Base-by-base conservation (phyloP, 2,329 filamentous ascomycete genomes). In the Fusarium sp. region DNA sequence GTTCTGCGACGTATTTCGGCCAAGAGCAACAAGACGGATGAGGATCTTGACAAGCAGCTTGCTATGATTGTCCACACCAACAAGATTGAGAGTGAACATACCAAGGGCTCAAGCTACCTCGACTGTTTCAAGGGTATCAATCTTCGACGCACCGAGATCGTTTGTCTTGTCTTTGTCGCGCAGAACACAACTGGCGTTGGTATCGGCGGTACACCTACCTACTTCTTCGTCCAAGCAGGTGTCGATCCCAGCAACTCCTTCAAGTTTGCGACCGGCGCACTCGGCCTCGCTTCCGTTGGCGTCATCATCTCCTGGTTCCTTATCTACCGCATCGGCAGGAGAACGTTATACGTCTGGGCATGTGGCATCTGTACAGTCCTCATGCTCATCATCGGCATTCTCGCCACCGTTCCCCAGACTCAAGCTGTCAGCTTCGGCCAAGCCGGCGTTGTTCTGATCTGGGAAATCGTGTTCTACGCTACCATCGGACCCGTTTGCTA, bases 1-100 rank as follows among this genome's bases (percentile, higher is more conserved):
- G 78, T 80, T 2, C 61, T 83, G 11, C 22, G 69, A 22, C 70
- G 81, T 2, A 78, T 83, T 1, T 78, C 81, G 0, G 85, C 89
- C 51, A 69, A 55, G 47, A 54, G 56, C 9, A 42, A 18, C 0
- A 69, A 69, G 20, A 44, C 65, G 0, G 64, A 89, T 90, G 69
- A 90, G 65, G 49, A 78, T 80, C 66, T 70, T 13, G 42, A 74
- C 2, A 80, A 81, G 33, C 79, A 82, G 41, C 81, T 86, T 71
- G 78, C 83, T 59, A 95, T 96, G 92, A 97, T 97, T 89, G 89
- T 93, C 10, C 81, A 85, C 51, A 86, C 85, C 5, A 81, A 84
- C 64, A 80, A 84, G 63, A 77, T 86, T 2, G 86, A 88, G 69
- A 80, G 82, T 58, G 78, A 82, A 42, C 76, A 83, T 45, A 79